Evolutionary conservation across 2,329 filamentous ascomycete species (phyloP).

Genomic region (Aspergillus quadricinctus): DNA sequence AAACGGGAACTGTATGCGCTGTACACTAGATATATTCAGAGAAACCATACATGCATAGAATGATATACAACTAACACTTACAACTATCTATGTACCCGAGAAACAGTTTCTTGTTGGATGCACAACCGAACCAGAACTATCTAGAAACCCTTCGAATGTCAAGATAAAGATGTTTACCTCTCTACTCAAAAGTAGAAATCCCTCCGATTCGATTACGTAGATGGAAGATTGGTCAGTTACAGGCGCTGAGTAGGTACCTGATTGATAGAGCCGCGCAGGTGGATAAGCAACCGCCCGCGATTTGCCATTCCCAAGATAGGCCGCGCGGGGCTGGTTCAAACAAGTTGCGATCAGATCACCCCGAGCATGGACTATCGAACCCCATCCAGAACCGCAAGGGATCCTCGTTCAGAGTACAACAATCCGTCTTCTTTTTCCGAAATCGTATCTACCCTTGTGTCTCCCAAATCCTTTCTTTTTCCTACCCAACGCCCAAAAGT

Average conservation of each 20-base stretch:
- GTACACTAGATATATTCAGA: not conserved
- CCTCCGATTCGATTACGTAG: not conserved
- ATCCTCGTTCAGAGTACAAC: constrained; percentile 19
- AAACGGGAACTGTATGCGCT: not conserved
- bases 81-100: not conserved
- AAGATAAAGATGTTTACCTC: not conserved
- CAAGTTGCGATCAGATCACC: not conserved
- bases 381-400: constrained; percentile 9
- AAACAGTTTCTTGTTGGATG: not conserved
- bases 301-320: constrained; percentile 4
- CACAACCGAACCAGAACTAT: not conserved
- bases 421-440: constrained; percentile 21
- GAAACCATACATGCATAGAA: not conserved
- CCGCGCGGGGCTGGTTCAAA: constrained; percentile 9
- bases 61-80: not conserved
- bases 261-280: not conserved
- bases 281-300: constrained; percentile 1
- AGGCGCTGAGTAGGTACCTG: not conserved
- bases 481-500: constrained; percentile 16
- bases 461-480: constrained; percentile 36
- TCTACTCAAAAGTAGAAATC: not conserved
- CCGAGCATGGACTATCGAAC: constrained; percentile 15
- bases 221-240: not conserved
- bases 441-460: constrained; percentile 31
- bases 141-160: not conserved